Evolutionary conservation across 129 eudicot genomes (phyloP).

Genomic region (Kitagawia praeruptora): DNA sequence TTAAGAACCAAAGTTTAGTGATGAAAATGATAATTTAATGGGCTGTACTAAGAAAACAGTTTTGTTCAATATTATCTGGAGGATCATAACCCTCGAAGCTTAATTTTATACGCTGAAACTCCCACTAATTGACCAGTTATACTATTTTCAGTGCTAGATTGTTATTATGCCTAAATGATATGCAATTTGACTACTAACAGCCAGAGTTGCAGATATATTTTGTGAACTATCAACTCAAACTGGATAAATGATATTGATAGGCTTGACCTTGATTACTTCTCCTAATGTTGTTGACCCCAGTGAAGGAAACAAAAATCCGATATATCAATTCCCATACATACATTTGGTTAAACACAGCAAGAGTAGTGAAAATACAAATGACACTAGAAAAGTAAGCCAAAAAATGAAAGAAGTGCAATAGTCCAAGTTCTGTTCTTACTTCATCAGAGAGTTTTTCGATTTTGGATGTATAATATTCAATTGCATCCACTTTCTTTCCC

Average conservation of each 20-base stretch:
- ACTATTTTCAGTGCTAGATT: not conserved
- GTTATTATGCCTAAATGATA: not conserved
- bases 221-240: not conserved
- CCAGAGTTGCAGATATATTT: not conserved
- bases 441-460: slow-evolving; percentile 38
- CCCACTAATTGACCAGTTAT: not conserved
- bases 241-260: no score
- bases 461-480: slow-evolving; percentile 45
- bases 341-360: not conserved
- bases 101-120: not conserved
- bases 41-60: not conserved
- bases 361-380: not conserved
- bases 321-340: not conserved
- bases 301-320: not conserved
- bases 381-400: not conserved
- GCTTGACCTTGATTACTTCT: not conserved
- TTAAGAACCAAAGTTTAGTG: no score
- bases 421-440: slow-evolving; percentile 15
- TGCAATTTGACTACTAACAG: no score
- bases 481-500: slow-evolving; percentile 67
- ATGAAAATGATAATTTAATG: no score
- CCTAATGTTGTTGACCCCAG: not conserved
- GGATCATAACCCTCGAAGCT: not conserved
- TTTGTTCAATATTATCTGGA: not conserved
- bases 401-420: not conserved